phyloP scores from a whole-genome alignment of 2,329 filamentous ascomycete species.

The Aureobasidium musti region DNA sequence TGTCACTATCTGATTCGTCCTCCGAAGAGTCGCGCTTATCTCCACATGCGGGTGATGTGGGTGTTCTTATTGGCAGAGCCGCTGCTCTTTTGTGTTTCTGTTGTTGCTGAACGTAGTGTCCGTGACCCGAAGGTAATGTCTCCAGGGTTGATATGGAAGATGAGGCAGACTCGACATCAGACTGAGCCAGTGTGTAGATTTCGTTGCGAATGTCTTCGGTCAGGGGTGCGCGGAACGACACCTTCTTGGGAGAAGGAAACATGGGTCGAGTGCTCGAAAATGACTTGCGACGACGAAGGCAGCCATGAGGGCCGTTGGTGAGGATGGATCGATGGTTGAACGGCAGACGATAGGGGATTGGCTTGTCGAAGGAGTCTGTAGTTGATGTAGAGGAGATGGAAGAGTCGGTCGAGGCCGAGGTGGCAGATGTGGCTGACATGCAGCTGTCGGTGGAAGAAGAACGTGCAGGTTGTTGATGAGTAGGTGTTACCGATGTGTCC shows the following conservation, averaged over 20 bases:
- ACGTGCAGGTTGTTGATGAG: conserved; percentile 16
- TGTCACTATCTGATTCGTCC: conserved; percentile 48
- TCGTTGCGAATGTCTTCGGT: conserved; percentile 62
- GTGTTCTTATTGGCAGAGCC: conserved; percentile 30
- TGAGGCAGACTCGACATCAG: conserved; percentile 52
- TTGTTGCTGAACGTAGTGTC: conserved; percentile 10
- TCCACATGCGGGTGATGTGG: conserved; percentile 40
- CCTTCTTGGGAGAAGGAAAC: conserved; percentile 60
- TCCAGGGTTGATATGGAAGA: conserved; percentile 40
- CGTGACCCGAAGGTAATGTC: conserved; percentile 32
- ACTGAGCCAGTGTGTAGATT: conserved; percentile 58
- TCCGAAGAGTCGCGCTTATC: conserved; percentile 53
- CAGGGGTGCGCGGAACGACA: conserved; percentile 58
- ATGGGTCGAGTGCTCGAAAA: conserved; percentile 45
- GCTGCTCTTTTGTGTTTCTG: conserved; percentile 21
- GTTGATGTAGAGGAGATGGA: conserved; percentile 42
- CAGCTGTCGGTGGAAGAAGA: conserved; percentile 28
- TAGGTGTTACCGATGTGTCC: conserved; percentile 16
- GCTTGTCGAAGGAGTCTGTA: conserved; percentile 41
- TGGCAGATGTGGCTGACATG: conserved; percentile 30
- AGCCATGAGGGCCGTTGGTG: conserved; percentile 48
- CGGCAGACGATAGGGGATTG: conserved; percentile 50
- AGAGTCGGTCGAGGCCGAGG: conserved; percentile 43
- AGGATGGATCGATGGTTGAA: conserved; percentile 52
- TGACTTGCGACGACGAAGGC: conserved; percentile 43